A percentile compares a stretch with the other conserved stretches of the same genome.
These are phyloP conservation scores for Mycena haematopus DNA, from an alignment of 768 basidiomycete species.

Conservation along the genomic window DNA sequence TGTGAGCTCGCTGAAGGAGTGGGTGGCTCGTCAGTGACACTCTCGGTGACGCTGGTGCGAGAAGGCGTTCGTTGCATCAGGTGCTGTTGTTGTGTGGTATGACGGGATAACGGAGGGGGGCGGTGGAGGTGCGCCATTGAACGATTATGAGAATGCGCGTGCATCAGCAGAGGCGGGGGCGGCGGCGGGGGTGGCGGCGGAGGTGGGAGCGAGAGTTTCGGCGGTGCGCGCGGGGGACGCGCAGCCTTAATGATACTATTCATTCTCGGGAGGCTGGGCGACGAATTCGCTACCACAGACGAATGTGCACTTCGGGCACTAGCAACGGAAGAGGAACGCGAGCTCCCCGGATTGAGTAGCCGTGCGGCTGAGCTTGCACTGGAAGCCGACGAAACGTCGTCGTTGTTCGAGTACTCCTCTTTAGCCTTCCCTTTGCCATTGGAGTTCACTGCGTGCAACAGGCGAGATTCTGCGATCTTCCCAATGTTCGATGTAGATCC, in stretches of 20 bases:
- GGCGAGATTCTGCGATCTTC: conserved; percentile 20
- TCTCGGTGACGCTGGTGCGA: conserved; percentile 3
- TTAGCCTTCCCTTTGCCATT: conserved; percentile 46
- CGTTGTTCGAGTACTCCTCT: conserved; percentile 33
- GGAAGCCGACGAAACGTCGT: conserved; percentile 42
- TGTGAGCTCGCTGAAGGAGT: conserved; percentile 29
- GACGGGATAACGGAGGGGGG: conserved; percentile 18
- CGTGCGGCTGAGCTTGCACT: conserved; percentile 46
- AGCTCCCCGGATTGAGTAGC: conserved; percentile 42
- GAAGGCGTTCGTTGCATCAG: conserved; percentile 22
- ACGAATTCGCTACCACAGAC: conserved; percentile 30
- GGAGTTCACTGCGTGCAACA: conserved; percentile 14
- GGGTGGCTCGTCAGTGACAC: conserved; percentile 7
- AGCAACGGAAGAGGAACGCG: conserved; percentile 58
- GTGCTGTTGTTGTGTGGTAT: conserved; percentile 22
- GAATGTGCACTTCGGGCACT: conserved; percentile 41
- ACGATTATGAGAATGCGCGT: conserved; percentile 28
- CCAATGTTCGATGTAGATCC: conserved; percentile 24
- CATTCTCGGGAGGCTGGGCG: conserved; percentile 40
- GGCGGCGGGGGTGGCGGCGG: conserved; percentile 32
- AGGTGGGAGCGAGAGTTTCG: conserved; percentile 31
- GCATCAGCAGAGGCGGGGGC: conserved; percentile 32
- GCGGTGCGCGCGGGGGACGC: conserved; percentile 32
- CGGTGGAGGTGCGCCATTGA: conserved; percentile 3
- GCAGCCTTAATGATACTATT: conserved; percentile 33